Base-by-base conservation (phyloP, 768 basidiomycete genomes). In the Cyclocybe cylindracea region DNA sequence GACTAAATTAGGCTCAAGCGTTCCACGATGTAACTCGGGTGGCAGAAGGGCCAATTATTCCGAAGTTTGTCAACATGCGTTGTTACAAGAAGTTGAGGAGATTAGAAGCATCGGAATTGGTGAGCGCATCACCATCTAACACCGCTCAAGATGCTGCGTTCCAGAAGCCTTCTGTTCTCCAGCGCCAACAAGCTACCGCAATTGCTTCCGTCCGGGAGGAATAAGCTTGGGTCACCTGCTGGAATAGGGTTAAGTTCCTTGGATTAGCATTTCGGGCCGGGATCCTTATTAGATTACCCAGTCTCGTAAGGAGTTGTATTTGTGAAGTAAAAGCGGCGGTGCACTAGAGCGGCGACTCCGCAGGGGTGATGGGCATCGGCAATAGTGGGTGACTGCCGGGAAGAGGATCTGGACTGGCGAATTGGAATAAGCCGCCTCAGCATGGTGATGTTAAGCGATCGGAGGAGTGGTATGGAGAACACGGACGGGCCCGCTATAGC, bases 11-110 rank as follows among this genome's bases (percentile, higher is more conserved):
- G 56, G 50, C 45, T 51, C 41, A 49, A 48, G 48, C 47, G 52
- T 61, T 51, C 60, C 57, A 60, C 44, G 57, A 58, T 54, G 54
- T 41, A 42, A 59, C 59, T 58, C 66, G 63, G 67, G 68, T 68
- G 72, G 68, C 68, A 64, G 65, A 68, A 68, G 65, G 56, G 54
- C 60, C 52, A 60, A 61, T 65, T 71, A 66, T 55, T 63, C 67
- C 70, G 71, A 70, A 68, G 63, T 63, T 57, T 56, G 57, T 51
- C 44, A 53, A 54, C 47, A 50, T 52, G 51, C 47, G 51, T 45
- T 53, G 51, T 53, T 46, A 53, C 45, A 53, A 53, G 45, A 46
- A 19, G 35, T 43, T 32, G 41, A 44, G 47, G 53, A 46, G 50
- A 35, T 44, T 53, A 51, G 50, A 46, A 50, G 53, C 44, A 51